Conservation (phyloP, 305 asterid genomes). For the Fraxinus greggii region DNA sequence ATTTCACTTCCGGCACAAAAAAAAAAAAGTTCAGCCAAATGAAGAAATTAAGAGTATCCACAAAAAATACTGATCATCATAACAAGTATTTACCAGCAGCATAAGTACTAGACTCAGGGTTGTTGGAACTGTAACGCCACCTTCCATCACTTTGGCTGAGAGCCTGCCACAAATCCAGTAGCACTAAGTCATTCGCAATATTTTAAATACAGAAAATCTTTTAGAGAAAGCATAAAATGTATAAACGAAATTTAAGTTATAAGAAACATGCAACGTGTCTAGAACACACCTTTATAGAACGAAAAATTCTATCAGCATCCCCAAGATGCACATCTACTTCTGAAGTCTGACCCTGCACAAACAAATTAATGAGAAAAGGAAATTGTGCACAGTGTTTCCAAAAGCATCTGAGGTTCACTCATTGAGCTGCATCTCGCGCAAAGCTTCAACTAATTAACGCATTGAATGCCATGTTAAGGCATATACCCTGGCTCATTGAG, state of each 20-base stretch:
- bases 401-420: background rate
- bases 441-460: background rate
- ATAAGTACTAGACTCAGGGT: conserved; percentile 77
- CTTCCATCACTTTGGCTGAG: conserved; percentile 99
- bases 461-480: background rate
- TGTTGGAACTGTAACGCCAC: conserved; percentile 83
- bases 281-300: conserved; percentile 65
- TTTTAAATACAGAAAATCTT: conserved; percentile 17
- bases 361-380: conserved; percentile 3
- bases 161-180: conserved; percentile 49
- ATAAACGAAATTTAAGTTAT: background rate
- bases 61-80: background rate
- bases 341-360: conserved; percentile 67
- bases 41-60: background rate
- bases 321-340: conserved; percentile 59
- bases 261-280: conserved; percentile 17
- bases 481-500: background rate
- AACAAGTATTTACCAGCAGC: conserved; percentile 66
- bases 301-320: conserved; percentile 67
- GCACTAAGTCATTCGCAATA: conserved; percentile 23
- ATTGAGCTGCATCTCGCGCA: background rate
- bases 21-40: background rate
- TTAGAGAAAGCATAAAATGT: conserved; percentile 16
- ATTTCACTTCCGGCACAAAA: background rate
- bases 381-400: background rate